Conservation (phyloP, 768 basidiomycete genomes). For the Tephrocybe sp. region DNA sequence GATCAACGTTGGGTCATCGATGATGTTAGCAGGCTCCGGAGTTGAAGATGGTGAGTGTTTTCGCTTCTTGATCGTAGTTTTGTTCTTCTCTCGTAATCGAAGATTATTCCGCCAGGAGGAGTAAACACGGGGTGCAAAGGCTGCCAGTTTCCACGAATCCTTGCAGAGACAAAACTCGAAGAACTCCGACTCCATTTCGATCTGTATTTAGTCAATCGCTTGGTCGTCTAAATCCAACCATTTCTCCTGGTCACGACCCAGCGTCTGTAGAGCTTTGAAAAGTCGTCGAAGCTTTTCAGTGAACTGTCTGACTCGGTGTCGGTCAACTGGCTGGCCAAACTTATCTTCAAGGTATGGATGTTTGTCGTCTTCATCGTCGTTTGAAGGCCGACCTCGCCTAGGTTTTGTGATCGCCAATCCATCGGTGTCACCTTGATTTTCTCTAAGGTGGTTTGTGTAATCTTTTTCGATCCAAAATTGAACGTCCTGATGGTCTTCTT, state of each 20-base stretch:
- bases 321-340: conserved; percentile 1
- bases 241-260: not conserved
- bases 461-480: conserved; percentile 8
- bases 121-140: conserved; percentile 9
- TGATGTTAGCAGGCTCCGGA: too few relatives aligned
- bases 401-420: conserved; percentile 10
- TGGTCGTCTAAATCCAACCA: conserved; percentile 7
- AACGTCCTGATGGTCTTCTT: conserved; percentile 3
- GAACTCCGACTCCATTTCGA: conserved; percentile 13
- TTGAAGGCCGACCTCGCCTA: conserved; percentile 8
- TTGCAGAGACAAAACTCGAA: conserved; percentile 17
- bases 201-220: conserved; percentile 9
- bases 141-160: conserved; percentile 16
- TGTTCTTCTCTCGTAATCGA: not conserved
- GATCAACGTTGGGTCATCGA: too few relatives aligned
- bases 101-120: conserved; percentile 13
- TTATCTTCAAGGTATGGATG: conserved; percentile 14
- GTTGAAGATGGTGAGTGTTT: too few relatives aligned
- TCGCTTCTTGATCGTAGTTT: too few relatives aligned
- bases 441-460: not conserved
- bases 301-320: not conserved
- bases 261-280: conserved; percentile 9
- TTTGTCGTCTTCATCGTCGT: conserved; percentile 8
- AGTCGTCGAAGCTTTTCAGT: conserved; percentile 7
- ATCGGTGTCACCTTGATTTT: conserved; percentile 7